Conservation (phyloP, 2,329 filamentous ascomycete species). For the Dactylellina leptospora region DNA sequence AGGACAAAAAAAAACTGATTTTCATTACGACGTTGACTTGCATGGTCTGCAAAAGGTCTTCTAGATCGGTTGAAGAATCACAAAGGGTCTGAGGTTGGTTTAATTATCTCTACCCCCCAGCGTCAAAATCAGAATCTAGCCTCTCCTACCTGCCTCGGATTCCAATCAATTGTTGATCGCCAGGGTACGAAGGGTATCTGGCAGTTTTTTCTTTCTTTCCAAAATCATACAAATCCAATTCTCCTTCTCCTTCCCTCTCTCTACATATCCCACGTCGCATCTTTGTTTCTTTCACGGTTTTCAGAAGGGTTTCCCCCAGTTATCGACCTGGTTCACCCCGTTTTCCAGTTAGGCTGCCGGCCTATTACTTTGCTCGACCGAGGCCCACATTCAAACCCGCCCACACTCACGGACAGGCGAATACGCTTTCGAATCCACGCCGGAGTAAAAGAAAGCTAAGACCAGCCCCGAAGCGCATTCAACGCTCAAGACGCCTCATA, state of each 20-base stretch:
- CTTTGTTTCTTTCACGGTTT: conserved; percentile 13
- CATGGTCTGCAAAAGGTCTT: conserved; percentile 24
- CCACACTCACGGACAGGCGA: background rate
- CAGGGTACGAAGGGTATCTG: conserved; percentile 20
- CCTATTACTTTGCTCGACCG: conserved; percentile 39
- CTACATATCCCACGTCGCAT: conserved; percentile 31
- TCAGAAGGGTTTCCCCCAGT: conserved; percentile 41
- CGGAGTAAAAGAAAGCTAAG: too few species aligned
- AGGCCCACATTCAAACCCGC: conserved; percentile 38
- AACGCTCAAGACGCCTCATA: conserved; percentile 21
- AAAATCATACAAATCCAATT: conserved; percentile 23
- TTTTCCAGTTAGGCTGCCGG: conserved; percentile 25
- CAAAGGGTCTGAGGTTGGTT: conserved; percentile 18
- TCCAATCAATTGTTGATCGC: conserved; percentile 45
- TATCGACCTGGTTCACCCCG: conserved; percentile 13
- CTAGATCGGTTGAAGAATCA: conserved; percentile 24
- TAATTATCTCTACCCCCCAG: conserved; percentile 40
- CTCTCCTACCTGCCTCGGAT: conserved; percentile 45
- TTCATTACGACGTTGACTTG: conserved; percentile 31
- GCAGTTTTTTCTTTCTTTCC: conserved; percentile 16
- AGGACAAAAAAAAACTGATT: conserved; percentile 11
- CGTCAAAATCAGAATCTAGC: conserved; percentile 17
- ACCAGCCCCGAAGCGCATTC: conserved; percentile 26
- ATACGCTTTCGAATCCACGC: background rate
- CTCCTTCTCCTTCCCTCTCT: conserved; percentile 46